A percentile compares a stretch with the other conserved stretches of the same genome.
Evolutionary conservation across 441 rosid species (phyloP).

Genomic region (Pelargonium fulgidum): DNA sequence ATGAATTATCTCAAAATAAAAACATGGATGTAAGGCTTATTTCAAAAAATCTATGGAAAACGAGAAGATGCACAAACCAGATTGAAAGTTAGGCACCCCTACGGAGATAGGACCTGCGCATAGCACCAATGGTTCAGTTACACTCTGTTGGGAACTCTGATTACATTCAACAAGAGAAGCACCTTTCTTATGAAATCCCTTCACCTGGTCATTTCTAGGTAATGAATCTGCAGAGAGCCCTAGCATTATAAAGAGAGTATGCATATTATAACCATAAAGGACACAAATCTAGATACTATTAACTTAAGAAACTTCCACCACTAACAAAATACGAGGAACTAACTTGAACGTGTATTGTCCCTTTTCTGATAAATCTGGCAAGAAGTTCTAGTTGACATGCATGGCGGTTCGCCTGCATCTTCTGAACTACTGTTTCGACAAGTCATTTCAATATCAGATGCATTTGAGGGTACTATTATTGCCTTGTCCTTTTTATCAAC

Average conservation of each 20-base stretch:
- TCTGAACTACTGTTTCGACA: constrained; percentile 1
- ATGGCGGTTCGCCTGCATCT: neutral
- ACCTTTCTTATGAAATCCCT: neutral
- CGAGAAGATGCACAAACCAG: neutral
- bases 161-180: neutral
- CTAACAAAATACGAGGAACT: neutral
- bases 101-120: neutral
- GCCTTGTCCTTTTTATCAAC: neutral
- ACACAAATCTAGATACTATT: neutral
- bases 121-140: neutral
- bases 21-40: constrained; percentile 6
- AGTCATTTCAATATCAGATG: neutral
- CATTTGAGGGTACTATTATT: neutral
- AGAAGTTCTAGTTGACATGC: too few relatives aligned
- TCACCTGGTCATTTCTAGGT: neutral
- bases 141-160: neutral
- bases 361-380: neutral
- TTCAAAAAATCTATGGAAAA: neutral
- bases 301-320: neutral
- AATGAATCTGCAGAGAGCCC: neutral
- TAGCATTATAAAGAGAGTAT: neutral
- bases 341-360: constrained; percentile 16
- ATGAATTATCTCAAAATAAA: neutral
- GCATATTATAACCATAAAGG: neutral
- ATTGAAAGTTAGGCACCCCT: constrained; percentile 6